Conservation (phyloP, 495 filamentous ascomycete genomes). For the Aspergillus egyptiacus region DNA sequence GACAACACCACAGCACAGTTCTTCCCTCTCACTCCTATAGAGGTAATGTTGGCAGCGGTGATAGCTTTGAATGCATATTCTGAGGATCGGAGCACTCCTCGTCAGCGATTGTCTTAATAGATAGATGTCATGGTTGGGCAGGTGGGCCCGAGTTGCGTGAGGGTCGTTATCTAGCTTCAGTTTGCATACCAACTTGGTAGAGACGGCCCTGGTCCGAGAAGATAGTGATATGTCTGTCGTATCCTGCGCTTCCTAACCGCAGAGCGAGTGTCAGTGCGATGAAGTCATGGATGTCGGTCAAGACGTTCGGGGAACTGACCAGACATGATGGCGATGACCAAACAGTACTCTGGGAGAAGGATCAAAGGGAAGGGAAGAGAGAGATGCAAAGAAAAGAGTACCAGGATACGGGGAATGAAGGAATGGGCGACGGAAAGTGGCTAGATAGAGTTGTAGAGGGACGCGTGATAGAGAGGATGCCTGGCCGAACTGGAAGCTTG, state of each 20-base stretch:
- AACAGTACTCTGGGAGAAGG: slow-evolving; percentile 8
- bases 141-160: neutral
- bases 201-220: slow-evolving; percentile 97
- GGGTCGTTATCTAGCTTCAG: neutral
- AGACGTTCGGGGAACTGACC: slow-evolving; percentile 24
- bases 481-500: slow-evolving; percentile 42
- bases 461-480: slow-evolving; percentile 41
- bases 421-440: slow-evolving; percentile 19
- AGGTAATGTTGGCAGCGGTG: slow-evolving; percentile 97
- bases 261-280: slow-evolving; percentile 30
- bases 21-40: slow-evolving; percentile 91
- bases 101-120: slow-evolving; percentile 17
- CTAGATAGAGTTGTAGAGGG: slow-evolving; percentile 28
- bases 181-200: slow-evolving; percentile 94
- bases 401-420: slow-evolving; percentile 12
- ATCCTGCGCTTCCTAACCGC: slow-evolving; percentile 72
- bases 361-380: neutral
- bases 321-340: slow-evolving; percentile 34
- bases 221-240: slow-evolving; percentile 98
- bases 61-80: slow-evolving; percentile 99
- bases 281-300: slow-evolving; percentile 31
- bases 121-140: neutral
- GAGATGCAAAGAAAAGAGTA: slow-evolving; percentile 10
- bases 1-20: slow-evolving; percentile 94
- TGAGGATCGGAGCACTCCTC: slow-evolving; percentile 30